Conservation (phyloP, 257 asterid species). For the Osmanthus fragrans region DNA sequence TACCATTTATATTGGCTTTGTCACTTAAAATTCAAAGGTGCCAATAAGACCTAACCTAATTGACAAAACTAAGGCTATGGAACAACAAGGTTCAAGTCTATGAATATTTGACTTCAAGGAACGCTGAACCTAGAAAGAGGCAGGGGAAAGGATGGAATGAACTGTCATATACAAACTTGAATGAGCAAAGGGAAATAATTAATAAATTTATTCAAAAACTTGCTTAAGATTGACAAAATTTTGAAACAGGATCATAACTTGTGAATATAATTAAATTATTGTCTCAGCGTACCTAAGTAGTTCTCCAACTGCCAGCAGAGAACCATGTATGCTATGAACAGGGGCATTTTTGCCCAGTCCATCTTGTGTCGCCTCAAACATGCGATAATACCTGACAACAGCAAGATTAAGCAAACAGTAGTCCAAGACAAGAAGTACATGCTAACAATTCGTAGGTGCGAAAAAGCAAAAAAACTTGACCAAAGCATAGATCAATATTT, state of each 20-base stretch:
- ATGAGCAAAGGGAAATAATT: background rate
- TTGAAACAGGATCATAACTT: constrained; percentile 18
- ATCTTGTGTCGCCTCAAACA: constrained; percentile 99
- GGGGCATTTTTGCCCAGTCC: constrained; percentile 93
- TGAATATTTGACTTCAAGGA: constrained; percentile 12
- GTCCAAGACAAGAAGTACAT: constrained; percentile 12
- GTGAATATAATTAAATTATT: constrained; percentile 23
- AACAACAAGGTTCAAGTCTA: background rate
- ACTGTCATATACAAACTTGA: constrained; percentile 13
- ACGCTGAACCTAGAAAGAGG: constrained; percentile 6
- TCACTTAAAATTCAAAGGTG: background rate
- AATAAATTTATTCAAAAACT: background rate
- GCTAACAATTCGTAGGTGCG: constrained; percentile 2
- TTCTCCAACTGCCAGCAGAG: constrained; percentile 99
- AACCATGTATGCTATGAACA: constrained; percentile 94
- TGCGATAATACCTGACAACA: constrained; percentile 82
- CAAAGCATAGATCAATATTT: background rate
- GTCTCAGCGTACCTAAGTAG: constrained; percentile 76
- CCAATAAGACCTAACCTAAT: background rate
- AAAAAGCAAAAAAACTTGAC: background rate
- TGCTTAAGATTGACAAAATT: background rate
- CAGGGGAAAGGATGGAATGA: constrained; percentile 4
- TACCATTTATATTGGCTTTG: background rate
- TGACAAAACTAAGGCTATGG: background rate
- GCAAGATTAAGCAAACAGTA: constrained; percentile 26